Percentiles rank a stretch among this genome's conserved stretches.
phyloP scores from a whole-genome alignment of 768 basidiomycete genomes.

The Lactifluus hygrophoroides region DNA sequence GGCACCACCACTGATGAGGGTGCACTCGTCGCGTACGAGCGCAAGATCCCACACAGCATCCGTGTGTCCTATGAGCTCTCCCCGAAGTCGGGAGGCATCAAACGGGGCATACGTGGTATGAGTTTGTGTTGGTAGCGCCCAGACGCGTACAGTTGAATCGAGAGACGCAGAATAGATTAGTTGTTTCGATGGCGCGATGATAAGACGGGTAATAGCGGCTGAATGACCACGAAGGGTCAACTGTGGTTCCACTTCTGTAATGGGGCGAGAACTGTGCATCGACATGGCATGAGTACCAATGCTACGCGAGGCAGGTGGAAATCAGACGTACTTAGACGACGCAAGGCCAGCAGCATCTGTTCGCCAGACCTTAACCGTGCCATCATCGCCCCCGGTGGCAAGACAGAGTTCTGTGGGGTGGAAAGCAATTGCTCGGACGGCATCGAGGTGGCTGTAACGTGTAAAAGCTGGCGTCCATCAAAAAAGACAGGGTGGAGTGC shows the following conservation, averaged over 20 bases:
- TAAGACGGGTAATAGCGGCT: conserved; percentile 78
- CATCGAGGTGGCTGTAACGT: conserved; percentile 73
- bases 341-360: conserved; percentile 70
- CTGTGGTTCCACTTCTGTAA: conserved; percentile 87
- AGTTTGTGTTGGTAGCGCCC: conserved; percentile 67
- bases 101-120: conserved; percentile 91
- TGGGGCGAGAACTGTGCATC: conserved; percentile 47
- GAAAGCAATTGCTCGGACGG: conserved; percentile 85
- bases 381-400: conserved; percentile 93
- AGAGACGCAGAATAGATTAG: conserved; percentile 86
- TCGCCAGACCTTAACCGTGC: conserved; percentile 93
- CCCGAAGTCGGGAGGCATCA: conserved; percentile 68
- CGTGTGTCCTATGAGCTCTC: conserved; percentile 83
- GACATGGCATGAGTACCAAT: conserved; percentile 8
- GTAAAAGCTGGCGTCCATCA: background rate
- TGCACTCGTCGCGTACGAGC: conserved; percentile 72
- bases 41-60: conserved; percentile 97
- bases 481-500: conserved; percentile 27
- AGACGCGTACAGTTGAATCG: conserved; percentile 88
- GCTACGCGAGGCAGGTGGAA: conserved; percentile 5
- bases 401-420: conserved; percentile 78
- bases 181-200: conserved; percentile 67
- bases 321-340: conserved; percentile 59
- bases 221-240: conserved; percentile 92
- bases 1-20: conserved; percentile 82